Evolutionary conservation across 78 protist genomes (phyloP).

Genomic region (Emiliania huxleyi): DNA sequence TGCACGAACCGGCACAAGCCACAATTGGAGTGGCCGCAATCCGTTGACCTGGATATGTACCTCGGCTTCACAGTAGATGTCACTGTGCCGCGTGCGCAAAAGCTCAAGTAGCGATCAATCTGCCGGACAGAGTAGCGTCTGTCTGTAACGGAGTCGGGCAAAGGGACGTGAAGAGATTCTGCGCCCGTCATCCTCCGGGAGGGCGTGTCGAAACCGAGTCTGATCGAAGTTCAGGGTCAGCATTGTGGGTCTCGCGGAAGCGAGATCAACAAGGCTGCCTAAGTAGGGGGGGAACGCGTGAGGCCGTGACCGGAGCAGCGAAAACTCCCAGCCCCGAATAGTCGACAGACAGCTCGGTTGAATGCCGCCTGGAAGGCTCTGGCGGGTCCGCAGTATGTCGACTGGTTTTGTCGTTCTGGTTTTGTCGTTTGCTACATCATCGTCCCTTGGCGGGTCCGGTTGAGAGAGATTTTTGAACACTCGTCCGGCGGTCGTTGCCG

Average conservation of each 20-base stretch:
- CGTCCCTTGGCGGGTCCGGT: no score
- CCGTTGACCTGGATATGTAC: no score
- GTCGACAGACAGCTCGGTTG: background rate
- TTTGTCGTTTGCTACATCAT: no score
- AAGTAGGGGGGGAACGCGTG: background rate
- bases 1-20: no score
- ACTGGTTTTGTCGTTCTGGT: background rate
- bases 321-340: background rate
- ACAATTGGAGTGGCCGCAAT: no score
- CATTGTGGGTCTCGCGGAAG: background rate
- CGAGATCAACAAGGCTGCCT: background rate
- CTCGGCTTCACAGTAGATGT: no score
- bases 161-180: background rate
- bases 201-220: background rate
- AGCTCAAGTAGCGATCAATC: no score
- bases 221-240: background rate
- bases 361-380: background rate
- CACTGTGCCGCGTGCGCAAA: no score
- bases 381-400: background rate
- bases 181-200: background rate
- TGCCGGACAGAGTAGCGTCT: background rate
- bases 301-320: background rate
- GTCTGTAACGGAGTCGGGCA: background rate
- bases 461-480: no score
- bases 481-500: no score